Evolutionary conservation across 495 filamentous ascomycete genomes (phyloP), one percentile per base, ranked within the genome.

Genomic region (Staphylotrichum tortipilum): DNA sequence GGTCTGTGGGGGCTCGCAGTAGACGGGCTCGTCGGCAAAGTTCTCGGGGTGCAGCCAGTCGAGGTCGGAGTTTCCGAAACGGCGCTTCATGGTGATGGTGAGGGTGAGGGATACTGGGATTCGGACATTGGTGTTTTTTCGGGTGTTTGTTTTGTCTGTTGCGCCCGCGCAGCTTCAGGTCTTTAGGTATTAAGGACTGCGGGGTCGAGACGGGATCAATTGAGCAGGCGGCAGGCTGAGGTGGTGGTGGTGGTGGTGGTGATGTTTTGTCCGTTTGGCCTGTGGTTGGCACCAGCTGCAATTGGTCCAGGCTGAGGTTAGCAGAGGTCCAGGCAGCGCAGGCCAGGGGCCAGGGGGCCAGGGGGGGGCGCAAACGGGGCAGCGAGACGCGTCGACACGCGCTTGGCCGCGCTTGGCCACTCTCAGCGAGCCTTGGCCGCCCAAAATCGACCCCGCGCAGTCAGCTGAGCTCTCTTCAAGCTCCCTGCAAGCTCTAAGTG

Each of bases 1-100:
- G 14, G 67, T 54, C 5, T 64, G 52, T 6, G 63, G 53, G 14
- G 68, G 60, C 30, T 71, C 64, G 41, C 74, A 72, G 48, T 71
- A 78, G 49, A 77, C 63, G 57, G 62, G 69, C 11, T 60, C 54
- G 47, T 59, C 22, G 50, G 12, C 7, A 34, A 64, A 58, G 8
- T 30, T 37, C 26, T 57, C 50, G 26, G 50, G 45, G n/a, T 54
- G 50, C 19, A 65, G 56, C 41, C 44, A 63, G 30, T 44, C 46
- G 35, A 19, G 42, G 34, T 26, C 39, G 7, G 39, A 26, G 40
- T 37, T 28, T 19, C 18, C 24, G 29, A 5, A 44, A 22, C 23
- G 9, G 41, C 39, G 35, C 34, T 53, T 57, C 49, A 45, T 51
- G 15, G 24, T 50, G 14, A 12, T 30, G 21, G 1, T 14, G 15